Percentiles rank a stretch among this genome's conserved stretches.
phyloP scores from a whole-genome alignment of 2,329 filamentous ascomycete species.

The Hypoxylon sp. region DNA sequence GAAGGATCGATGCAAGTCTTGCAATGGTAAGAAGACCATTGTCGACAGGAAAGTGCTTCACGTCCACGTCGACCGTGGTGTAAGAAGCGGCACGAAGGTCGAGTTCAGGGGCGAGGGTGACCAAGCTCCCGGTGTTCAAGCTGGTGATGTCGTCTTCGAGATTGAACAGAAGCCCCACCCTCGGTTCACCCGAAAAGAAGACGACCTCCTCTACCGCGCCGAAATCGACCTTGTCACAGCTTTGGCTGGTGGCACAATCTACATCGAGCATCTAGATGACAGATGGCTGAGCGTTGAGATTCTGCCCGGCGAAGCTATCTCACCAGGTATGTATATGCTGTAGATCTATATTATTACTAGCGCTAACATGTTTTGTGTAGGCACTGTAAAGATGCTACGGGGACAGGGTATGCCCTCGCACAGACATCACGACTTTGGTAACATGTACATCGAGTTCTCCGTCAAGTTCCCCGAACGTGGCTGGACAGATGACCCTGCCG shows the following conservation, averaged over 20 bases:
- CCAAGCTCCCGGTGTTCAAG: constrained; percentile 90
- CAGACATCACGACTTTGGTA: constrained; percentile 94
- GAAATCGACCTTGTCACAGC: constrained; percentile 97
- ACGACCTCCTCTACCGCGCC: constrained; percentile 94
- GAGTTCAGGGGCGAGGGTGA: constrained; percentile 98
- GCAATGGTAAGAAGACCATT: constrained; percentile 96
- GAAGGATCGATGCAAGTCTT: constrained; percentile 97
- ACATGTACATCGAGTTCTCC: constrained; percentile 96
- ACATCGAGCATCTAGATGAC: constrained; percentile 96
- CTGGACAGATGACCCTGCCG: constrained; percentile 74
- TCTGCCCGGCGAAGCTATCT: constrained; percentile 92
- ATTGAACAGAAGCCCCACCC: constrained; percentile 99
- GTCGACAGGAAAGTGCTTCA: constrained; percentile 98
- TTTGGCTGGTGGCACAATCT: constrained; percentile 89
- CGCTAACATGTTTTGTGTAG: constrained; percentile 60
- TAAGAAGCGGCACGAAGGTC: constrained; percentile 93
- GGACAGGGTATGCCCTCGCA: constrained; percentile 98
- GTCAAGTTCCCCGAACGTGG: constrained; percentile 94
- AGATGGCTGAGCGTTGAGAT: constrained; percentile 96
- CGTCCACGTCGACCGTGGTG: constrained; percentile 95
- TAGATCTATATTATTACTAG: constrained; percentile 3
- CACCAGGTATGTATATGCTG: constrained; percentile 76
- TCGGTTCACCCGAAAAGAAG: constrained; percentile 94
- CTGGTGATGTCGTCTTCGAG: constrained; percentile 97
- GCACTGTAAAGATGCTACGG: constrained; percentile 91